These are phyloP conservation scores for Mycosphaerella sp. DNA, from an alignment of 2,329 filamentous ascomycete species.

Conservation along the genomic window DNA sequence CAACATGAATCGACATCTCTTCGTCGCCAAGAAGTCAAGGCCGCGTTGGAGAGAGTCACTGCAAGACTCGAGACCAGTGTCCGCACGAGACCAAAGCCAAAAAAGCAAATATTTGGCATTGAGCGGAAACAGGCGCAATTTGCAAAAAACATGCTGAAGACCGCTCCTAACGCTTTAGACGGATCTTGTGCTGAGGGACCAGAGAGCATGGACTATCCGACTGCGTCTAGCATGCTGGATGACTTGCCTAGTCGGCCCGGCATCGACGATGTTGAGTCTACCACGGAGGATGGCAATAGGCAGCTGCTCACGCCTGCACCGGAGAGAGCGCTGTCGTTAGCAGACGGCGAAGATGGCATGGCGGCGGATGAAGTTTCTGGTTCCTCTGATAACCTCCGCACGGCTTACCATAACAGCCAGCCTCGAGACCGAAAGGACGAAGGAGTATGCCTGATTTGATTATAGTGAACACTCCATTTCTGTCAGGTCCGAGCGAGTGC, in stretches of 20 bases:
- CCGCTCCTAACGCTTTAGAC: background rate
- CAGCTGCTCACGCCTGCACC: background rate
- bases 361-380: background rate
- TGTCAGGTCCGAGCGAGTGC: no score
- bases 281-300: background rate
- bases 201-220: background rate
- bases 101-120: conserved; percentile 28
- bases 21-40: conserved; percentile 69
- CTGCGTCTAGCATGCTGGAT: background rate
- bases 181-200: background rate
- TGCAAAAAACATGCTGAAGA: background rate
- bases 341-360: background rate
- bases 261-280: background rate
- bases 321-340: background rate
- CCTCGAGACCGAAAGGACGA: background rate
- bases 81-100: conserved; percentile 50
- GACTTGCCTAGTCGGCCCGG: background rate
- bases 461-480: no score
- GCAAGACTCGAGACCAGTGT: conserved; percentile 66
- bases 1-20: conserved; percentile 60
- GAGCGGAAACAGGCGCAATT: conserved; percentile 3
- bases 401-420: conserved; percentile 5
- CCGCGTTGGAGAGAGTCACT: conserved; percentile 65
- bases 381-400: conserved; percentile 1
- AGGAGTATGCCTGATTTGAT: background rate